Evolutionary conservation across 2,329 filamentous ascomycete genomes (phyloP).

Genomic region (Diaporthe sp.): DNA sequence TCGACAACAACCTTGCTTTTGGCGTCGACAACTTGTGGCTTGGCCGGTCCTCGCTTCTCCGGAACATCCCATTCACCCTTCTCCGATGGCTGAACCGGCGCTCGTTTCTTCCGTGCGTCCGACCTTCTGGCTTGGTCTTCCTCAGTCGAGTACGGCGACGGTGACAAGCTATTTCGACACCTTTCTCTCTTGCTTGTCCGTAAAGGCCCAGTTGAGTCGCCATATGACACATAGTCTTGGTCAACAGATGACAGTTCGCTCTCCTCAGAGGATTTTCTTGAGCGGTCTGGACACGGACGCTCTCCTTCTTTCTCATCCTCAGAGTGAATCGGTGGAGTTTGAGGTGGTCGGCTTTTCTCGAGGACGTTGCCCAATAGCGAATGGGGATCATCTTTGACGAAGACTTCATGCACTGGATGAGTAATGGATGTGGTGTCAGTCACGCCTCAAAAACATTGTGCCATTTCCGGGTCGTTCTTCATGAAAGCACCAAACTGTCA

Average conservation of each 20-base stretch:
- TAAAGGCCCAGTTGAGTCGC: background rate
- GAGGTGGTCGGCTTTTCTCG: background rate
- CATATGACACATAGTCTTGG: too few species aligned
- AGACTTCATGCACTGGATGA: background rate
- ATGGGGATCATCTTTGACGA: background rate
- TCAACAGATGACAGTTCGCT: background rate
- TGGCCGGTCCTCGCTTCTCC: background rate
- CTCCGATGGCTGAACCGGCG: background rate
- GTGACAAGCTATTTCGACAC: background rate
- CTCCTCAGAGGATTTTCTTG: background rate
- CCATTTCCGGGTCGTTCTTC: too few species aligned
- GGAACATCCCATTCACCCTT: background rate
- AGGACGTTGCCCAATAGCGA: background rate
- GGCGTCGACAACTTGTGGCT: background rate
- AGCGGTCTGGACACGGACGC: too few species aligned
- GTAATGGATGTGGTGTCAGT: too few species aligned
- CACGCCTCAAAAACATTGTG: too few species aligned
- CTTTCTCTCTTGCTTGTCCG: background rate
- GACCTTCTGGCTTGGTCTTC: background rate
- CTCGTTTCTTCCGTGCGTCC: background rate
- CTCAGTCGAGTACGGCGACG: background rate
- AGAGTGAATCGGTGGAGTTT: background rate
- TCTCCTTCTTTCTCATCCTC: background rate
- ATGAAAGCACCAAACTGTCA: too few species aligned
- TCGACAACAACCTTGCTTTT: background rate